Evolutionary conservation across 768 basidiomycete species (phyloP).

Genomic region (Mycena vulgaris): DNA sequence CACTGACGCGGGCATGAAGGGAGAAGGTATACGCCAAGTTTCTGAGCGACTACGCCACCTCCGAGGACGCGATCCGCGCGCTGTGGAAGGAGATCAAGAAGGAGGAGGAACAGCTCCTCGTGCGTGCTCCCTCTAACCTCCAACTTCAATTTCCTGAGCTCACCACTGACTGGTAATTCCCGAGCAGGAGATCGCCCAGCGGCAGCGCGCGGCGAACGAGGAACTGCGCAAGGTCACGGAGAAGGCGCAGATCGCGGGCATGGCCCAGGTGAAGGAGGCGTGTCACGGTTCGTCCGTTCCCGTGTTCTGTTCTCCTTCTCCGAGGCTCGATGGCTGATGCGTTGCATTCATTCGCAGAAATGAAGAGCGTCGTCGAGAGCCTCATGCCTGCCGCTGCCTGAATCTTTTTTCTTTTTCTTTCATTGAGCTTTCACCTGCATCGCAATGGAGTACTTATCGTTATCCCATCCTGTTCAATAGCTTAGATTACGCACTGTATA

Average conservation of each 20-base stretch:
- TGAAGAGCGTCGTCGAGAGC: no score
- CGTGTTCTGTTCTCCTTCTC: background rate
- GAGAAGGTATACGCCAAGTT: constrained; percentile 37
- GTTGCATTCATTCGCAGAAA: no score
- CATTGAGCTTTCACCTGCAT: no score
- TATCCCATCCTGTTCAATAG: no score
- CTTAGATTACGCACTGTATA: no score
- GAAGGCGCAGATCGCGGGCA: constrained; percentile 37
- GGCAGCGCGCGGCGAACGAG: constrained; percentile 18
- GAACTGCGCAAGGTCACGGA: constrained; percentile 23
- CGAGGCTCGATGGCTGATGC: no score
- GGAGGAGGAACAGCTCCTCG: constrained; percentile 35
- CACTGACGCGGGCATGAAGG: constrained; percentile 8
- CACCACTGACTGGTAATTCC: no score
- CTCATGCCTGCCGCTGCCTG: no score
- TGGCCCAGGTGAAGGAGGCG: constrained; percentile 38
- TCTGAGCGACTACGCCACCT: constrained; percentile 39
- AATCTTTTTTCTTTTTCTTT: no score
- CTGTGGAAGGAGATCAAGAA: constrained; percentile 41
- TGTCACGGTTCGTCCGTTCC: constrained; percentile 36
- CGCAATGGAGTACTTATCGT: no score
- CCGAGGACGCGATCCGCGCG: constrained; percentile 43
- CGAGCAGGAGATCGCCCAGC: constrained; percentile 32
- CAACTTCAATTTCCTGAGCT: background rate
- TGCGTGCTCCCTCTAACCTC: constrained; percentile 1